Evolutionary conservation across 257 asterid species (phyloP).

Genomic region (Solanum infundibuliforme): DNA sequence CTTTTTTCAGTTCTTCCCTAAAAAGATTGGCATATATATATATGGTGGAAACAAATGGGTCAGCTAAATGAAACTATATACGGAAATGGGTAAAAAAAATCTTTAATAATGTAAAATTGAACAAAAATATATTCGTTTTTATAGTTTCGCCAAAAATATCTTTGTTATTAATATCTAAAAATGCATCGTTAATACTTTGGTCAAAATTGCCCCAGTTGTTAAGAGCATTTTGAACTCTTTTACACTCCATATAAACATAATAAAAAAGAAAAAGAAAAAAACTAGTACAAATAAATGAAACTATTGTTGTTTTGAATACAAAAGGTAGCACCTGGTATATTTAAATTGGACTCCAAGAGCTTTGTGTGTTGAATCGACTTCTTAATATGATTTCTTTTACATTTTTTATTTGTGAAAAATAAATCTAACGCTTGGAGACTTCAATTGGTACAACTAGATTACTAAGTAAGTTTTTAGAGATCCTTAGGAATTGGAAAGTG

Average conservation of each 20-base stretch:
- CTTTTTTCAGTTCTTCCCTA: background rate
- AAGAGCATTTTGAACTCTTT: background rate
- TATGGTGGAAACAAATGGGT: background rate
- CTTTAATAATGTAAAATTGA: background rate
- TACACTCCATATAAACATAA: too few relatives aligned
- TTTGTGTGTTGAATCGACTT: too few relatives aligned
- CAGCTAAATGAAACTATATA: background rate
- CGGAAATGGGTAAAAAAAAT: background rate
- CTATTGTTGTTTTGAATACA: too few relatives aligned
- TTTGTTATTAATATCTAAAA: too few relatives aligned
- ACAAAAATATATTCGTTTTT: background rate
- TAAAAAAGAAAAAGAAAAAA: too few relatives aligned
- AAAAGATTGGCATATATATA: background rate
- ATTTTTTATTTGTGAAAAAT: background rate
- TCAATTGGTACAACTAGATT: background rate
- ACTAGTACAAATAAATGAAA: too few relatives aligned
- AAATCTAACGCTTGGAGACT: background rate
- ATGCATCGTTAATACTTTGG: background rate
- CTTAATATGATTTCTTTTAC: too few relatives aligned
- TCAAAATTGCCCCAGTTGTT: background rate
- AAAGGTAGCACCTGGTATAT: too few relatives aligned
- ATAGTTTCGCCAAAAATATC: accelerated
- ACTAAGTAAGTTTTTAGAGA: background rate
- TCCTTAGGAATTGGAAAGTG: background rate
- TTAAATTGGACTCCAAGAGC: too few relatives aligned